phyloP scores from a whole-genome alignment of 2,329 filamentous ascomycete genomes.

The Ophiosphaerella korrae region DNA sequence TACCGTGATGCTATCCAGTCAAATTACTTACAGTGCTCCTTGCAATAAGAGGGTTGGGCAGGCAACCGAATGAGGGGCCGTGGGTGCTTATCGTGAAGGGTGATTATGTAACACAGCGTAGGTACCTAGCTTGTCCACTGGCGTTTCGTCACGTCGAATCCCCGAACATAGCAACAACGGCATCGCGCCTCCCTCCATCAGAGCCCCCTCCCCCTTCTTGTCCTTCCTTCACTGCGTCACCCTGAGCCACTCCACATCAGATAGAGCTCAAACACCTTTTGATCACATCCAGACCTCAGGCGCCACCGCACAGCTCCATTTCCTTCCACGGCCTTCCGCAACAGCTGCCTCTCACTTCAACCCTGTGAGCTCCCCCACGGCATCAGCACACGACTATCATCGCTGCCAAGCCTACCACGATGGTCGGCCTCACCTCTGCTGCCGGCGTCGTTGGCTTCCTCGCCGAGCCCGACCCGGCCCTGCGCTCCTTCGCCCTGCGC shows the following conservation, averaged over 20 bases:
- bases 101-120: not conserved
- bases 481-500: constrained; percentile 93
- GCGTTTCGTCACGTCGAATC: constrained; percentile 30
- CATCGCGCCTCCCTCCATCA: constrained; percentile 40
- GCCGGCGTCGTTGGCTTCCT: constrained; percentile 95
- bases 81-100: constrained; percentile 11
- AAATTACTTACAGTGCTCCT: too few species aligned
- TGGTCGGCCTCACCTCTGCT: constrained; percentile 93
- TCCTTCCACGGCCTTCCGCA: constrained; percentile 43
- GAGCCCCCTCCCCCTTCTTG: constrained; percentile 31
- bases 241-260: constrained; percentile 10
- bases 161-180: constrained; percentile 32
- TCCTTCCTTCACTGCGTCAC: constrained; percentile 37
- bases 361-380: constrained; percentile 23
- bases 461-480: constrained; percentile 89
- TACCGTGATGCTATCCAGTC: not conserved
- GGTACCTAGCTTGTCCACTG: constrained; percentile 5
- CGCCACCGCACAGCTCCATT: constrained; percentile 45
- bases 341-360: constrained; percentile 25
- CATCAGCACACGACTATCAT: constrained; percentile 14
- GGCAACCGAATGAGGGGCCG: constrained; percentile 8
- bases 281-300: constrained; percentile 30
- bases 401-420: constrained; percentile 48
- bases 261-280: constrained; percentile 15
- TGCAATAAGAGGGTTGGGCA: too few species aligned